Evolutionary conservation across 768 basidiomycete species (phyloP).

Genomic region (Leccinum pellstonianum): DNA sequence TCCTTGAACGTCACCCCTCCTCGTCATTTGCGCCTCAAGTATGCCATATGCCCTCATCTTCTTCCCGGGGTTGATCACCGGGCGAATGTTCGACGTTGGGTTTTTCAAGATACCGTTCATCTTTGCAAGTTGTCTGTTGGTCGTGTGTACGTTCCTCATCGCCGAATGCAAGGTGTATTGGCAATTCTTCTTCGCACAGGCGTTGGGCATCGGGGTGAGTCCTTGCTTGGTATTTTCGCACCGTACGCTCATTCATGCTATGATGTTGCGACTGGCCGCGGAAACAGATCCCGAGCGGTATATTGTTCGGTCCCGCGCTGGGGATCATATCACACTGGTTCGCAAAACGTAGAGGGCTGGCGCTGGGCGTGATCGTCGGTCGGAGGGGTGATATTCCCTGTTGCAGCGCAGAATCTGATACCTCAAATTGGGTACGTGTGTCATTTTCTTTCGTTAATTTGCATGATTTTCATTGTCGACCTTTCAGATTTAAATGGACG

Average conservation of each 20-base stretch:
- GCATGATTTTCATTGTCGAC: not conserved
- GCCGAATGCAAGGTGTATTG: slow-evolving; percentile 73
- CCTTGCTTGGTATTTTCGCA: not conserved
- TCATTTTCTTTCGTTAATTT: not conserved
- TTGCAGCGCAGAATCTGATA: slow-evolving; percentile 55
- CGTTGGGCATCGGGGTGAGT: slow-evolving; percentile 62
- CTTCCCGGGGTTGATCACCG: too few relatives aligned
- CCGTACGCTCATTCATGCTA: not conserved
- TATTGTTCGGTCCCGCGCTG: slow-evolving; percentile 60
- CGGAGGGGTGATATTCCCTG: slow-evolving; percentile 69
- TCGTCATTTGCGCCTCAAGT: too few relatives aligned
- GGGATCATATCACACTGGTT: slow-evolving; percentile 75
- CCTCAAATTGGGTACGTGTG: slow-evolving; percentile 49
- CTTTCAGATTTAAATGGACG: slow-evolving; percentile 68
- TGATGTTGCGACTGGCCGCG: not conserved
- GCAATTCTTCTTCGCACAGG: slow-evolving; percentile 79
- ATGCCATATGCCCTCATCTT: too few relatives aligned
- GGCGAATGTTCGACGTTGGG: too few relatives aligned
- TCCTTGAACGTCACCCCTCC: too few relatives aligned
- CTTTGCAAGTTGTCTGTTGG: too few relatives aligned
- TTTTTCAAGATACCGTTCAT: too few relatives aligned
- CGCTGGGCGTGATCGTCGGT: slow-evolving; percentile 65
- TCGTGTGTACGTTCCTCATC: slow-evolving; percentile 59
- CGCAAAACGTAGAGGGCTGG: slow-evolving; percentile 52
- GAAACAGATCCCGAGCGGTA: slow-evolving; percentile 43